Evolutionary conservation across 768 basidiomycete genomes (phyloP), one percentile per base, ranked within the genome.

Genomic region (Collybia sordida): DNA sequence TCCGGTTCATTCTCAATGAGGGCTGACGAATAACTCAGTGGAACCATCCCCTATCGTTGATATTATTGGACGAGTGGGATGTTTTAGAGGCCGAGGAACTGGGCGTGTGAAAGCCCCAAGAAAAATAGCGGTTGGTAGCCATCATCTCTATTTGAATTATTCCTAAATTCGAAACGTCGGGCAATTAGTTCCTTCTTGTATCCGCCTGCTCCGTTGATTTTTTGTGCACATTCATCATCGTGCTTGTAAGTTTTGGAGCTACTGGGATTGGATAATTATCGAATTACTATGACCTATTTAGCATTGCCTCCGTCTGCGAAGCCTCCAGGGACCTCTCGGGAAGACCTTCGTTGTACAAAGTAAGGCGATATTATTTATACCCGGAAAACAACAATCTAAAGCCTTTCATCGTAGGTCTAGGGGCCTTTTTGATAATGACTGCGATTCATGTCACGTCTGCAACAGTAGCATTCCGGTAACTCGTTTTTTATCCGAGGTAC

Each of bases 271-370:
- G 6, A 27, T n/a, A n/a, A n/a, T n/a, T 27, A 27, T 5, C 27
- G 27, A 27, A 5, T 11, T 27, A 11, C 6, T n/a, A 27, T 27
- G 44, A 31, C 24, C 21, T 37, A 42, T 28, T 11, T 31, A 65
- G 64, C 60, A 63, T 49, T 65, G 64, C 44, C 24, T 61, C 31
- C 51, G 54, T 12, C 61, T 55, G 25, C 58, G 62, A 18, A 62
- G 60, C 24, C 52, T 56, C 3, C 64, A 63, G 49, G 60, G 61
- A 11, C 44, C 44, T 1, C 44, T 65, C 17, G 64, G 59, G 8
- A 61, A 52, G 47, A 37, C 45, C 19, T 63, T 65, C 52, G 18
- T 65, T 22, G 34, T 42, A 2, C 62, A 63, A 58, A 59, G 64
- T 62, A 44, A 18, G 25, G 15, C 12, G 17, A 9, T 0, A 11